Percentiles rank a stretch among this genome's conserved stretches.
These are phyloP conservation scores for Globisporangium camurandrum DNA, from an alignment of 352 stramenopile genomes.

Conservation along the genomic window DNA sequence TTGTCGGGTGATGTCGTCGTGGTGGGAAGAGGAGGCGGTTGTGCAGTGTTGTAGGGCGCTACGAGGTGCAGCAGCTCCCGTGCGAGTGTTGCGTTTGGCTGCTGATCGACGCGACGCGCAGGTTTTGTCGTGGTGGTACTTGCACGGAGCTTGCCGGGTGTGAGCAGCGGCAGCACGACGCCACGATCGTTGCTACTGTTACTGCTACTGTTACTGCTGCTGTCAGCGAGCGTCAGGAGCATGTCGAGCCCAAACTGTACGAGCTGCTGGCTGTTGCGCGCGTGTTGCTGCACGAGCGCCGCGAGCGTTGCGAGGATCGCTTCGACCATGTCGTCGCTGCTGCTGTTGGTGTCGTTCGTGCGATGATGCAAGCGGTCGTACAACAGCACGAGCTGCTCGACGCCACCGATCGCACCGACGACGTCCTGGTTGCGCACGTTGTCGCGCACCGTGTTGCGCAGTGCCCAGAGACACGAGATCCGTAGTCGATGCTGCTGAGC, in stretches of 20 bases:
- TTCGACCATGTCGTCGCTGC: constrained; percentile 51
- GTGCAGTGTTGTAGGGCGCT: constrained; percentile 40
- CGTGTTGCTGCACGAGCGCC: constrained; percentile 43
- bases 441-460: constrained; percentile 47
- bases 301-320: constrained; percentile 44
- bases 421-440: constrained; percentile 61
- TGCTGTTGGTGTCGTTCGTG: too few species aligned
- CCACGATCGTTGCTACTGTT: constrained; percentile 16
- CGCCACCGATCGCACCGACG: constrained; percentile 39
- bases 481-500: constrained; percentile 22
- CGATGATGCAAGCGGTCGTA: constrained; percentile 34
- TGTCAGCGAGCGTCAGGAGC: constrained; percentile 37
- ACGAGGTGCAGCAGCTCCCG: constrained; percentile 55
- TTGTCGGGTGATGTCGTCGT: constrained; percentile 13
- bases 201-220: neutral
- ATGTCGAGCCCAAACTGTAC: constrained; percentile 50
- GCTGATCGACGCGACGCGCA: neutral
- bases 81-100: constrained; percentile 41
- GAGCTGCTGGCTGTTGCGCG: constrained; percentile 59
- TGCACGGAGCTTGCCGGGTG: constrained; percentile 3
- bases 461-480: constrained; percentile 58
- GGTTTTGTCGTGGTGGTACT: constrained; percentile 6
- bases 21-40: neutral
- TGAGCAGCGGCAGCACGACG: constrained; percentile 7
- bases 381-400: constrained; percentile 36